Base-by-base conservation (phyloP, 805 yeast genomes). In the Candida argentea region DNA sequence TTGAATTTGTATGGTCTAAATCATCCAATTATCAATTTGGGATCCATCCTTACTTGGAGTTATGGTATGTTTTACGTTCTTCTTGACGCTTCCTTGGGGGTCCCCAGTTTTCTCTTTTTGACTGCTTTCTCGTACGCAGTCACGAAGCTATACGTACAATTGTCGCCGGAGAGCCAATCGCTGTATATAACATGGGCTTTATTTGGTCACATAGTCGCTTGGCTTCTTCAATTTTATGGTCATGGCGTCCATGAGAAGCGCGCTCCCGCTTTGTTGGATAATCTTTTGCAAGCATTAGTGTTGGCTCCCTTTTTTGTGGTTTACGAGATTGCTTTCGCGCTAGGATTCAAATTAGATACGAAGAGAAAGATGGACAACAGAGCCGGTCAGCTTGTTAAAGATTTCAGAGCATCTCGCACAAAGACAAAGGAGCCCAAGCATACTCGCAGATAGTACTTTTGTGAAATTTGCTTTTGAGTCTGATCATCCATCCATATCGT, bases 281-380 rank as follows among this genome's bases (percentile, higher is more conserved):
- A 78, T 46, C 57, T 85, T 25, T 56, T 77, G 4, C 96, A 86
- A 46, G 91, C 96, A 4, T 50, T 89, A 12, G 85, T 89, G 0
- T 60, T 87, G 36, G 97, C 97, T 1, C 97, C 97, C 1, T 85
- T 72, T 45, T 87, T 89, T 48, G 94, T 86, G 4, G 58, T 76
- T 9, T 83, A 76, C 49, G 97, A 91, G 50, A 44, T 78, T 3
- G 65, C 82, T 9, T 83, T 84, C 42, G 50, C 57, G 31, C 40
- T 75, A n/a, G 95, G 95, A 0, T 68, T 56, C 43, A 63, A 73
- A 40, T 52, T 51, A 29, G 71, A 67, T 16, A 50, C 78, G 30
- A 61, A 73, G 34, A 60, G 55, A 31, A 41, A 47, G 5, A 72
- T 79, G 65, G 65, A 69, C 31, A 52, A 45, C 27, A 42, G 57